These are phyloP conservation scores for Massariosphaeria phaeospora DNA, from an alignment of 495 filamentous ascomycete genomes.

Conservation along the genomic window DNA sequence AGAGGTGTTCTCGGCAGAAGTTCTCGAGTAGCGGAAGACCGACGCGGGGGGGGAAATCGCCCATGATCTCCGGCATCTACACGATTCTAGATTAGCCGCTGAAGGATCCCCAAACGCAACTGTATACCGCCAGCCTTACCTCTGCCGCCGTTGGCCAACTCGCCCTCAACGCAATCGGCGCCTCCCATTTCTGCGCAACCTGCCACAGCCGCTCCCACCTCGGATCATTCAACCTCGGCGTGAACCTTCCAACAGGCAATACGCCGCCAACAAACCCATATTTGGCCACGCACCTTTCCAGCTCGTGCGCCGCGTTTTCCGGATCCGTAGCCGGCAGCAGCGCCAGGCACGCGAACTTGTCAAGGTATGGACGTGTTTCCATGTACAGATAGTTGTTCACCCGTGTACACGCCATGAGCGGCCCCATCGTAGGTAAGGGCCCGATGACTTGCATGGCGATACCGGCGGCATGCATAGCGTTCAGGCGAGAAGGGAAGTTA, in stretches of 20 bases:
- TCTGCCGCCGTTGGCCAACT: neutral
- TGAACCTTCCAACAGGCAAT: conserved; percentile 52
- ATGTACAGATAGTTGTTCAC: too few relatives aligned
- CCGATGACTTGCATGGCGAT: conserved; percentile 56
- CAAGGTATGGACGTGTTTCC: conserved; percentile 45
- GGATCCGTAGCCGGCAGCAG: conserved; percentile 49
- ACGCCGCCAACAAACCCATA: conserved; percentile 54
- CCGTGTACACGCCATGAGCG: too few relatives aligned
- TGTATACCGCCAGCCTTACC: conserved; percentile 9
- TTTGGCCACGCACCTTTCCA: conserved; percentile 45
- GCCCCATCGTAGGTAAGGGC: conserved; percentile 49
- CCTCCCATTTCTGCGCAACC: conserved; percentile 48
- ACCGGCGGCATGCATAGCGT: conserved; percentile 49
- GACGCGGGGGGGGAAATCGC: conserved; percentile 32
- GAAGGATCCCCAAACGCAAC: conserved; percentile 27
- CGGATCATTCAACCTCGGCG: conserved; percentile 39
- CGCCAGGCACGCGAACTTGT: conserved; percentile 52
- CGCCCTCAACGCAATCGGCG: conserved; percentile 38
- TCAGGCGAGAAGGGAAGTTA: conserved; percentile 44
- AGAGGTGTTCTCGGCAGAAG: conserved; percentile 47
- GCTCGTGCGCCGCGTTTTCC: conserved; percentile 45
- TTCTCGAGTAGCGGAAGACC: conserved; percentile 42
- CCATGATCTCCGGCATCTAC: conserved; percentile 29
- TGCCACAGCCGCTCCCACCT: conserved; percentile 48
- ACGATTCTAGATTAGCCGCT: conserved; percentile 45